Evolutionary conservation across 176 grass and related monocot species (phyloP).

Genomic region (Chrysopogon serrulatus): DNA sequence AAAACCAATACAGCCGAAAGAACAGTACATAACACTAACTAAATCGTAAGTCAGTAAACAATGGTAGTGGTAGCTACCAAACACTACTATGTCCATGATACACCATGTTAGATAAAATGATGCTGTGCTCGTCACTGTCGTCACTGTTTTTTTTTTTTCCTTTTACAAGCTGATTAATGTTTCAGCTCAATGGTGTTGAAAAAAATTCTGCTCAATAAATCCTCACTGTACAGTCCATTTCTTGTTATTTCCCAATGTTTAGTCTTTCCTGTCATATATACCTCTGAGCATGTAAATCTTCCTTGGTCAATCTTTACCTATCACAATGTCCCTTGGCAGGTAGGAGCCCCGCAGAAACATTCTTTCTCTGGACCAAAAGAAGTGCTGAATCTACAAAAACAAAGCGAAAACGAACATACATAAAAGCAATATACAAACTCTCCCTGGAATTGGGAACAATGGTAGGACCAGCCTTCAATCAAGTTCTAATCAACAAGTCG

Average conservation of each 20-base stretch:
- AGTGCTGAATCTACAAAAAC: slow-evolving; percentile 24
- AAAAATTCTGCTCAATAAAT: slow-evolving; percentile 1
- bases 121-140: not conserved
- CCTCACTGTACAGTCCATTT: not conserved
- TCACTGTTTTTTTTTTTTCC: not conserved
- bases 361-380: slow-evolving; percentile 23
- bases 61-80: not conserved
- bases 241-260: slow-evolving; percentile 1
- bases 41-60: not conserved
- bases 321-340: slow-evolving; percentile 35
- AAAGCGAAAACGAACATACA: not conserved
- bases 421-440: not conserved
- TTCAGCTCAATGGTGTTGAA: slow-evolving; percentile 1
- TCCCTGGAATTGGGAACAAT: not conserved
- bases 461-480: not conserved
- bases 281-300: not conserved
- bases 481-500: not conserved
- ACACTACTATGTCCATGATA: not conserved
- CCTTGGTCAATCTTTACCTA: not conserved
- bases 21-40: not conserved
- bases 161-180: not conserved
- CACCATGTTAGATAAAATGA: not conserved
- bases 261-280: slow-evolving; percentile 8
- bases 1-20: slow-evolving; percentile 15
- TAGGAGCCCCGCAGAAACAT: slow-evolving; percentile 33